Evolutionary conservation across 2,329 filamentous ascomycete species (phyloP), one percentile per base, ranked within the genome.

Genomic region (Fusarium multiceps): DNA sequence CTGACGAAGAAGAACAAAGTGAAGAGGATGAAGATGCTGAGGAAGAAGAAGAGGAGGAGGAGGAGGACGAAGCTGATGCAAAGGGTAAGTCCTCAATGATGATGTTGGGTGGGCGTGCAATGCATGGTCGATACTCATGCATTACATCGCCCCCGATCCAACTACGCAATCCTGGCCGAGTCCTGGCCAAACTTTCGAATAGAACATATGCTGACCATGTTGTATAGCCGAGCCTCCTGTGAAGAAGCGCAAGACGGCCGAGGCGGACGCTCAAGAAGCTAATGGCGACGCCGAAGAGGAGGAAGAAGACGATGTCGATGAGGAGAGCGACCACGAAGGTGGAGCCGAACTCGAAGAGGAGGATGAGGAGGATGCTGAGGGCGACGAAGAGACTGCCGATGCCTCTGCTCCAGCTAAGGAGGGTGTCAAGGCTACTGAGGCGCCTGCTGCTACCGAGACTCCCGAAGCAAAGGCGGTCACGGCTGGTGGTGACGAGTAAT

Each of bases 171-270:
- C n/a, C n/a, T n/a, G n/a, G n/a, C n/a, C n/a, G n/a, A n/a, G n/a
- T n/a, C n/a, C n/a, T n/a, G n/a, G n/a, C n/a, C n/a, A n/a, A n/a
- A n/a, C n/a, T n/a, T n/a, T n/a, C n/a, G n/a, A n/a, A n/a, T n/a
- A n/a, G n/a, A n/a, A n/a, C n/a, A n/a, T 46, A 47, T 28, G 21
- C 67, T 70, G 28, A 70, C 40, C 1, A 16, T 23, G 10, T 32
- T 4, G 10, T 48, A 9, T 23, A 70, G 68, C 28, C 51, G 68
- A 71, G 51, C 68, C 68, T 55, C 85, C 85, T 40, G 82, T 81
- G 59, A 87, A 87, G 80, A 86, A 85, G 79, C 81, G 80, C 72
- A 87, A 85, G 82, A 85, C 82, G 27, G 77, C 72, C 59, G 73
- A 78, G 25, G 76, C 76, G 27, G 72, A 76, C 23, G 75, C 66